Evolutionary conservation across 169 alveolate genomes (phyloP), one percentile per base, ranked within the genome.

Genomic region (Babesia caballi): DNA sequence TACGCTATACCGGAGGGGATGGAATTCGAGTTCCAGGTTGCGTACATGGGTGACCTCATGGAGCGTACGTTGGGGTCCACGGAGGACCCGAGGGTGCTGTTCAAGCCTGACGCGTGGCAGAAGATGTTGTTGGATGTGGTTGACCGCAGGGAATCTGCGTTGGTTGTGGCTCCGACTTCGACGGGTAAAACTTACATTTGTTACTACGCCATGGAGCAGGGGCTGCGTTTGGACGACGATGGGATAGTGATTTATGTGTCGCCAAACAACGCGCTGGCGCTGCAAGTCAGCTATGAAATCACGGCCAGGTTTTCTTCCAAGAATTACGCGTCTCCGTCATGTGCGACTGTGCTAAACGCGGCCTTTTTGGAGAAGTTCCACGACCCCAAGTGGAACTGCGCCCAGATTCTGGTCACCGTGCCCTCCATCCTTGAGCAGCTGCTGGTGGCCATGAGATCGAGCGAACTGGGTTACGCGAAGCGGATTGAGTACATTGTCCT

Each of bases 91-190:
- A 90, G 97, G 4, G 98, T 94, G 46, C 84, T 89, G 50, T 94
- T 94, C 83, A 90, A 85, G 46, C 96, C 96, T 5, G 98, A 94
- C 72, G 92, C 91, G 33, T 94, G 98, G 98, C 98, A 94, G 87
- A 87, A 82, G 72, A 69, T 88, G 63, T 70, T 93, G 38, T 77
- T 93, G 41, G 95, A 91, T 58, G 78, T 90, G 17, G 95, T 94
- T 28, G 96, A 92, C 68, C 71, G 68, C 38, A 82, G 82, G 57
- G 93, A 75, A 53, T 88, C 88, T 69, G 93, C 83, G 30, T 78
- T 87, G 82, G 96, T 76, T 27, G 91, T 88, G 6, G 96, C 96
- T 2, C 98, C 98, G 14, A 94, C 98, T 3, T 92, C 96, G 17
- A 90, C 95, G 46, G 98, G 98, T 27, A 94, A 94, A 74, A 94